Conservation (phyloP, 2,329 filamentous ascomycete genomes). For the Kalmusia sp. region DNA sequence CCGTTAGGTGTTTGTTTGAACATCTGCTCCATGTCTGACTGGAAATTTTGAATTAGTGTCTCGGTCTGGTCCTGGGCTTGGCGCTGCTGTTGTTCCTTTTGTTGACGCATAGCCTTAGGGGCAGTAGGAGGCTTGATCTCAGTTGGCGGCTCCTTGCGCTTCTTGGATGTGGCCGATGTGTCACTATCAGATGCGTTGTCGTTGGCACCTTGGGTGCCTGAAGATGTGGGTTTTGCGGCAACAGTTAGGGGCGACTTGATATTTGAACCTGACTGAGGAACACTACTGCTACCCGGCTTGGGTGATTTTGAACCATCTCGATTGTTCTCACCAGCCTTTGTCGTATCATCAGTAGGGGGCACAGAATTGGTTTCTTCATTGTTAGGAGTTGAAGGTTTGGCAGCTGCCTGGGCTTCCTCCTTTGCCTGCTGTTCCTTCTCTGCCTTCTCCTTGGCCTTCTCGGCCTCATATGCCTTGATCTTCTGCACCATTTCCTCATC, state of each 20-base stretch:
- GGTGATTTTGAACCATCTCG: constrained; percentile 24
- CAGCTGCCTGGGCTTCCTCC: constrained; percentile 37
- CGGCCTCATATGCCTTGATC: constrained; percentile 75
- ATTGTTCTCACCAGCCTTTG: constrained; percentile 29
- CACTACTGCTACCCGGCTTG: constrained; percentile 21
- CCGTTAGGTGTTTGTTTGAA: constrained; percentile 16
- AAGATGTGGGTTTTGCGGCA: constrained; percentile 31
- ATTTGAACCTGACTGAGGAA: constrained; percentile 25
- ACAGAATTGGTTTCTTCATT: constrained; percentile 35
- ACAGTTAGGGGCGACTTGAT: constrained; percentile 30
- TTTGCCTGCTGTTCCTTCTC: constrained; percentile 51
- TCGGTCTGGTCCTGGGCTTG: constrained; percentile 62
- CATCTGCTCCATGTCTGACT: constrained; percentile 51
- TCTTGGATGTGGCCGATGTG: constrained; percentile 63
- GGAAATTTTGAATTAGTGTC: constrained; percentile 49
- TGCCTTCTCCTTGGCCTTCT: constrained; percentile 55
- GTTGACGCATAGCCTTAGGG: constrained; percentile 54
- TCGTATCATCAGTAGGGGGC: constrained; percentile 26
- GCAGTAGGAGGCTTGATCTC: constrained; percentile 57
- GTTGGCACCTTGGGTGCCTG: constrained; percentile 40
- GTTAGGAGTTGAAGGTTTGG: constrained; percentile 32
- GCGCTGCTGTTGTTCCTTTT: constrained; percentile 40
- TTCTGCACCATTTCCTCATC: constrained; percentile 81
- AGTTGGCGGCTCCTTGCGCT: constrained; percentile 80
- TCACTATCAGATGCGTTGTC: constrained; percentile 45